Base-by-base conservation (phyloP, 176 grass and related monocot genomes). In the Dendrocalamus sinicus region DNA sequence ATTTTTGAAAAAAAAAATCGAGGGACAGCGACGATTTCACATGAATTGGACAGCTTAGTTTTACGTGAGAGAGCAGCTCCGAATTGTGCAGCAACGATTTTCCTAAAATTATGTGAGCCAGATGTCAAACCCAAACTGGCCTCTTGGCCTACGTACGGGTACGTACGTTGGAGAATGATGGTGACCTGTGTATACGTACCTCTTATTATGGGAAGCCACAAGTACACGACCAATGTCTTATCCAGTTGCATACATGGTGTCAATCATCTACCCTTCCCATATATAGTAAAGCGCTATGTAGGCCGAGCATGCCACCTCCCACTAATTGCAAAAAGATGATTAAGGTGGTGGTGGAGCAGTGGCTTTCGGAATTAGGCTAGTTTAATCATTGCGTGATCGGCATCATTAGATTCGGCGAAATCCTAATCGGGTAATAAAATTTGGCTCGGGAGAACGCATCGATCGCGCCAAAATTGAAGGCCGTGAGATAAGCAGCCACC, bases 391-490 rank as follows among this genome's bases (percentile, higher is more conserved):
- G 10, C 3, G 72, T 65, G 47, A 88, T 51, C 79, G 76, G 51
- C 72, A 90, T 82, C 83, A 86, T 64, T 89, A 85, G 83, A 89
- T 89, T 81, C 71, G 77, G 12, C 16, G 0, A 79, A 76, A 86
- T 70, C 83, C 4, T 62, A 82, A 82, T 75, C 14, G 0, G 59
- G n/a, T 1, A 23, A 80, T 66, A 45, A 54, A 53, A 37, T 39
- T 40, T 51, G 10, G 62, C 32, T 19, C 32, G 30, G 22, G 48
- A 23, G 66, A 4, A 32, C 5, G 23, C 72, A 45, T 45, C 44
- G 44, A 30, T 72, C 45, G 57, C n/a, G 51, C 85, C 50, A 85
- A 85, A 35, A 28, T 28, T 28, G 1, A 28, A 68, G 19, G 68
- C 16, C n/a, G 50, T 19, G 40, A 45, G 39, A 57, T 66, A 55